phyloP scores from a whole-genome alignment of 164 flowering plant species.

The Nymphaea colorata region DNA sequence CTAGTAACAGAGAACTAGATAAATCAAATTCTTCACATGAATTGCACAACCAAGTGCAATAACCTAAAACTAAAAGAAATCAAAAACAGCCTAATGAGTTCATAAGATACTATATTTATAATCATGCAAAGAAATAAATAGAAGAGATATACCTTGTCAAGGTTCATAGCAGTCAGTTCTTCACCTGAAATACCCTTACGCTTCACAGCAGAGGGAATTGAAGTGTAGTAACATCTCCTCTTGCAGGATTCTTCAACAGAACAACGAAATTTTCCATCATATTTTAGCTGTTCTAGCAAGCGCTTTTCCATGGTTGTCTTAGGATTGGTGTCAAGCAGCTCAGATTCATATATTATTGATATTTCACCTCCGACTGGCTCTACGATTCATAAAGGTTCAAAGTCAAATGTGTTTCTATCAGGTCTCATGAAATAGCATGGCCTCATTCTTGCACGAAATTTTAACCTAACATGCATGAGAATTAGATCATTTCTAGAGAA shows the following conservation, averaged over 20 bases:
- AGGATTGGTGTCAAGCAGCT: slow-evolving; percentile 24
- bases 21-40: no score
- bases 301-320: slow-evolving; percentile 53
- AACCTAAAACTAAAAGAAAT: no score
- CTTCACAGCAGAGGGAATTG: slow-evolving; percentile 69
- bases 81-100: no score
- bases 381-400: slow-evolving; percentile 13
- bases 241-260: slow-evolving; percentile 23
- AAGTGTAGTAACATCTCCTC: slow-evolving; percentile 65
- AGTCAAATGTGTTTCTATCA: no score
- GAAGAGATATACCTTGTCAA: slow-evolving; percentile 57
- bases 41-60: no score
- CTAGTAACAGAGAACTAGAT: no score
- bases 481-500: no score
- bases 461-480: no score
- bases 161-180: slow-evolving; percentile 78
- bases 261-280: slow-evolving; percentile 32
- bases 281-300: slow-evolving; percentile 57
- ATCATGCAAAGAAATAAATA: neutral
- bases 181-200: slow-evolving; percentile 47
- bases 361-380: slow-evolving; percentile 95
- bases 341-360: slow-evolving; percentile 51
- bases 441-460: no score
- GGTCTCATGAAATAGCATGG: no score
- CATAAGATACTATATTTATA: no score